Percentiles rank a stretch among this genome's conserved stretches.
Conservation (phyloP, 306 rosid species). For the Cyamopsis tetragonoloba region DNA sequence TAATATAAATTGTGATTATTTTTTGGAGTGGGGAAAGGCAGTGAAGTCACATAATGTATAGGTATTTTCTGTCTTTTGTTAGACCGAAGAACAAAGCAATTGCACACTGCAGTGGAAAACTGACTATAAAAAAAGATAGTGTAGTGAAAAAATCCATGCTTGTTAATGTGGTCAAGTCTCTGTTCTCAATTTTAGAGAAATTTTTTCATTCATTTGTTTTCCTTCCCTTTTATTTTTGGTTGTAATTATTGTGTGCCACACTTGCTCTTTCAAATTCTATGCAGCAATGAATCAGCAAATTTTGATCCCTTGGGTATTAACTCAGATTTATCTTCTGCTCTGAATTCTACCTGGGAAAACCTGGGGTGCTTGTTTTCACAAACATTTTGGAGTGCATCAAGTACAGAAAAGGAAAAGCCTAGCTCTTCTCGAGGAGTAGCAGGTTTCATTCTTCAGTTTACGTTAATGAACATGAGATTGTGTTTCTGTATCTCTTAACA, state of each 20-base stretch:
- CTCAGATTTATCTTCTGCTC: slow-evolving; percentile 48
- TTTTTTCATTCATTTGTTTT: not conserved
- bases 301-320: slow-evolving; percentile 85
- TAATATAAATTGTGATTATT: not conserved
- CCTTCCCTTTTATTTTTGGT: not conserved
- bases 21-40: not conserved
- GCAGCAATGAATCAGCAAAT: slow-evolving; percentile 55
- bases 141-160: not conserved
- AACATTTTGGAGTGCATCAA: slow-evolving; percentile 53
- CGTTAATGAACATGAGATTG: not conserved
- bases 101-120: too few species aligned
- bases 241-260: slow-evolving; percentile 8
- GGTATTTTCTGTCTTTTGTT: not conserved
- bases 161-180: not conserved
- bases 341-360: slow-evolving; percentile 53
- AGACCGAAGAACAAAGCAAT: not conserved
- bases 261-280: slow-evolving; percentile 23
- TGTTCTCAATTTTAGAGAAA: not conserved
- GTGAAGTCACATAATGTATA: not conserved
- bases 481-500: slow-evolving; percentile 20
- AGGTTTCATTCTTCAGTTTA: slow-evolving; percentile 45
- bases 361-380: slow-evolving; percentile 45
- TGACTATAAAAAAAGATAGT: too few species aligned
- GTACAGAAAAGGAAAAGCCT: slow-evolving; percentile 68
- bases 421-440: slow-evolving; percentile 74